Conservation (phyloP, 371 early-diverging fungal genomes). For the Encephalitozoon intestinalis region DNA sequence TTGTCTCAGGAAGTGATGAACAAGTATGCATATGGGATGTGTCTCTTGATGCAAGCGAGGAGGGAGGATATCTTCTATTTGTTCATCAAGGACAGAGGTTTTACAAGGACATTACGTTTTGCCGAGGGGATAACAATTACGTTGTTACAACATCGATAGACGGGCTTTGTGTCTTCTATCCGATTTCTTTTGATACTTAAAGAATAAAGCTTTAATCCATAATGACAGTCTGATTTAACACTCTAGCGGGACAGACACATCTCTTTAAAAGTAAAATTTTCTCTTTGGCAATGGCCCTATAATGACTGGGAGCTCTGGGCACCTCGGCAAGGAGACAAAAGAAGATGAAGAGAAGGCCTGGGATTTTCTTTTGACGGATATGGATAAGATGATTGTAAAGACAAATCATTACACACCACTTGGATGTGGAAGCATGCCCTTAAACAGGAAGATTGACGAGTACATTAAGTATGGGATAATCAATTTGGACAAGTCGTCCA, state of each 20-base stretch:
- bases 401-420: slow-evolving; percentile 93
- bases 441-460: slow-evolving; percentile 78
- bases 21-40: slow-evolving; percentile 59
- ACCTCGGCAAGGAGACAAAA: too few relatives aligned
- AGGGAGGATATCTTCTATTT: slow-evolving; percentile 58
- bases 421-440: slow-evolving; percentile 81
- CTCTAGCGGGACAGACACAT: too few relatives aligned
- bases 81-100: slow-evolving; percentile 60
- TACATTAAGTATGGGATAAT: slow-evolving; percentile 83
- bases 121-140: slow-evolving; percentile 1
- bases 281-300: background rate
- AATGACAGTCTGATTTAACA: too few relatives aligned
- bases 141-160: slow-evolving; percentile 43
- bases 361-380: slow-evolving; percentile 65
- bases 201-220: background rate
- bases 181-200: slow-evolving; percentile 30
- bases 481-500: slow-evolving; percentile 93
- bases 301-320: background rate
- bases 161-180: slow-evolving; percentile 50
- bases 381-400: slow-evolving; percentile 89
- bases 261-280: background rate
- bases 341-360: background rate
- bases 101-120: slow-evolving; percentile 58
- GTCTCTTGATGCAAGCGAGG: slow-evolving; percentile 39
- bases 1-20: slow-evolving; percentile 51